Conservation (phyloP, 768 basidiomycete species). For the Hygrophorus pudorinus region DNA sequence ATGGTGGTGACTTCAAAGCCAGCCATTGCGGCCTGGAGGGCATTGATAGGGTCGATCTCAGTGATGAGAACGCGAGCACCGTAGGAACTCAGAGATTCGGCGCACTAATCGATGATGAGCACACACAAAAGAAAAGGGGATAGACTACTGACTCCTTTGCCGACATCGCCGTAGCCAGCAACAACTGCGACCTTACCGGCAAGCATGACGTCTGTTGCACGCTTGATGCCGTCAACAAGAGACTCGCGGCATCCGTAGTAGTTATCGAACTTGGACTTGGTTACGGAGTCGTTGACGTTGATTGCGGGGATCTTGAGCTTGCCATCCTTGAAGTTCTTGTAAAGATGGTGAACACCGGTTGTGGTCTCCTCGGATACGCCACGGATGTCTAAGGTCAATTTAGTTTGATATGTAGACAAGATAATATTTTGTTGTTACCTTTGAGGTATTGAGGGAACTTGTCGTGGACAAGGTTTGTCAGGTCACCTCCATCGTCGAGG, state of each 20-base stretch:
- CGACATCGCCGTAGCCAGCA: conserved; percentile 98
- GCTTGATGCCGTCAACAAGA: conserved; percentile 99
- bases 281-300: conserved; percentile 99
- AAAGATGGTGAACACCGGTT: conserved; percentile 98
- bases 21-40: conserved; percentile 98
- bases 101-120: conserved; percentile 53
- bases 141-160: conserved; percentile 78
- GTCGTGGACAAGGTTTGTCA: conserved; percentile 90
- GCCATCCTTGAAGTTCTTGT: conserved; percentile 95
- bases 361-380: conserved; percentile 99
- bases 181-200: conserved; percentile 99
- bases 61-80: conserved; percentile 94
- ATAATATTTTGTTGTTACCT: conserved; percentile 30
- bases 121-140: not conserved
- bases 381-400: conserved; percentile 49
- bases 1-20: conserved; percentile 98
- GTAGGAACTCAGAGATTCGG: conserved; percentile 94
- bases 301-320: conserved; percentile 96
- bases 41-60: conserved; percentile 99
- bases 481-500: conserved; percentile 96
- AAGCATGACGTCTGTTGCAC: conserved; percentile 99
- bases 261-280: conserved; percentile 99
- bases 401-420: conserved; percentile 5
- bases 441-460: conserved; percentile 87
- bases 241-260: conserved; percentile 99